Percentiles rank a stretch among this genome's conserved stretches.
phyloP scores from a whole-genome alignment of 225 moss, liverwort and hornwort genomes.

The Marchantia paleacea region DNA sequence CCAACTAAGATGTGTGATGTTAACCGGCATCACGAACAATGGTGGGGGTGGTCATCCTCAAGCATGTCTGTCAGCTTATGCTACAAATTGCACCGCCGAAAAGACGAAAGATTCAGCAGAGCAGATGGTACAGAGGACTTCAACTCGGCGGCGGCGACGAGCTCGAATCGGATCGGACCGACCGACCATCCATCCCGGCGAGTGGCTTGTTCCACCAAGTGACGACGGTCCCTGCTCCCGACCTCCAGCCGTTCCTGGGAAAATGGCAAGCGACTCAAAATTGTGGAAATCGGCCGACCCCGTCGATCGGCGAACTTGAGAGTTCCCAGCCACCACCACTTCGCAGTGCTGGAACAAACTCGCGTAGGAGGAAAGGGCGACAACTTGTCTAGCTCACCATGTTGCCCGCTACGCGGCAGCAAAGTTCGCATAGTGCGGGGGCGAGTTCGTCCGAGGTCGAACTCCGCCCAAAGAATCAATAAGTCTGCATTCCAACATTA shows the following conservation, averaged over 20 bases:
- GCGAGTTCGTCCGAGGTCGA: constrained; percentile 9
- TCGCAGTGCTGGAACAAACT: constrained; percentile 21
- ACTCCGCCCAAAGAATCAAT: constrained; percentile 27
- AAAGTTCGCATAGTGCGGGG: constrained; percentile 12
- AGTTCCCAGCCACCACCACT: constrained; percentile 13
- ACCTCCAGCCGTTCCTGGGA: background rate
- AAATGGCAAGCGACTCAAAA: constrained; percentile 7
- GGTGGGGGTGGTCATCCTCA: background rate
- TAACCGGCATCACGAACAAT: background rate
- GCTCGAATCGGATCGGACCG: background rate
- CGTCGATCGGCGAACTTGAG: constrained; percentile 2
- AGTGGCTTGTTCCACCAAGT: background rate
- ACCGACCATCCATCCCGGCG: background rate
- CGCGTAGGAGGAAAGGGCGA: background rate
- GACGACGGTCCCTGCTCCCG: background rate
- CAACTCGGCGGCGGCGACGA: background rate
- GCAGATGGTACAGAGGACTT: background rate
- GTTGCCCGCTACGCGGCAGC: constrained; percentile 15
- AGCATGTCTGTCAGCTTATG: background rate
- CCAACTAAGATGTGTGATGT: constrained; percentile 6
- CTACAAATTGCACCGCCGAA: background rate
- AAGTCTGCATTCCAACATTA: constrained; percentile 26
- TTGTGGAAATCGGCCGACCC: constrained; percentile 1
- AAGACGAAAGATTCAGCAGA: background rate
- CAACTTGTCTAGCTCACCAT: constrained; percentile 6